A percentile compares a stretch with the other conserved stretches of the same genome.
Conservation (phyloP, 1,284 basidiomycete species). For the Cutaneotrichosporon cutaneum region DNA sequence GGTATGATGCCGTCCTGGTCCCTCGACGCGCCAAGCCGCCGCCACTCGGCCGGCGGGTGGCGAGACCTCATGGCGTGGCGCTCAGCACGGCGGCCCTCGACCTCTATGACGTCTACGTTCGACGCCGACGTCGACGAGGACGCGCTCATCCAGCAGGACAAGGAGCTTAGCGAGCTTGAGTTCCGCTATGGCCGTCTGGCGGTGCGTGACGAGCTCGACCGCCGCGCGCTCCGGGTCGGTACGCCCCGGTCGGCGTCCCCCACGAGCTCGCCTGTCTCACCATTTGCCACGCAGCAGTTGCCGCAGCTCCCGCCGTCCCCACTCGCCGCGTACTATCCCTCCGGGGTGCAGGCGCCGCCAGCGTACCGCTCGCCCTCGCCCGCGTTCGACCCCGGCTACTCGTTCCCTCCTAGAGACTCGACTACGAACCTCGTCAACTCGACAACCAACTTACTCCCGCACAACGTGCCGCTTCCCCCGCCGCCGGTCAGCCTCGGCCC, state of each 20-base stretch:
- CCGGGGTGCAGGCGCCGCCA: not conserved
- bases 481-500: not conserved
- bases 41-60: conserved; percentile 4
- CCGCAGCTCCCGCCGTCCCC: conserved; percentile 20
- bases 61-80: conserved; percentile 3
- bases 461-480: not conserved
- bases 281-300: conserved; percentile 1
- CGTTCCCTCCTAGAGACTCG: conserved; percentile 32
- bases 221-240: conserved; percentile 13
- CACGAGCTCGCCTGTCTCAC: not conserved
- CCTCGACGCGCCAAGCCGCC: conserved; percentile 20
- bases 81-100: not conserved
- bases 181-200: conserved; percentile 43
- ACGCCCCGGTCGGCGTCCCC: conserved; percentile 10
- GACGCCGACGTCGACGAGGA: conserved; percentile 15
- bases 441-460: conserved; percentile 17
- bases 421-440: conserved; percentile 16
- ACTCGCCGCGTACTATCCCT: conserved; percentile 29
- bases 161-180: conserved; percentile 42
- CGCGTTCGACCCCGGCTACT: conserved; percentile 33
- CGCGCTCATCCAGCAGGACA: conserved; percentile 34
- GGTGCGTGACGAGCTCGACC: conserved; percentile 39
- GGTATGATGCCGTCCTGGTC: conserved; percentile 41
- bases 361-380: conserved; percentile 13
- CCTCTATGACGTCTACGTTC: not conserved